Evolutionary conservation across 139 green algal species (phyloP).

Genomic region (Ettlia oleoabundans): DNA sequence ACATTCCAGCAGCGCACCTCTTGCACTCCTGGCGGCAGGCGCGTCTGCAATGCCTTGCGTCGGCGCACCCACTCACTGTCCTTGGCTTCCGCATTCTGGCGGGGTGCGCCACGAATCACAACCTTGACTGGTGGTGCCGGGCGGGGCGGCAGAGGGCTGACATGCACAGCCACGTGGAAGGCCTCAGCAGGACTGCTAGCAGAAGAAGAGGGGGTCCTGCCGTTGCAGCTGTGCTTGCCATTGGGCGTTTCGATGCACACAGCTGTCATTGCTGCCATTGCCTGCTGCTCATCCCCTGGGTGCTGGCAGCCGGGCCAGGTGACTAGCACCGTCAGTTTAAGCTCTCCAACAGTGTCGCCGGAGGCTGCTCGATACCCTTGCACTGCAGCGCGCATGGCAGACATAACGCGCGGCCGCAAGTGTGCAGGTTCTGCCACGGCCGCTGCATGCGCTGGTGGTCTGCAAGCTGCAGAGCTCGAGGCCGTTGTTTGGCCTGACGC

Average conservation of each 20-base stretch:
- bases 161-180: constrained; percentile 50
- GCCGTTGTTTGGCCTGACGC: no score
- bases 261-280: not conserved
- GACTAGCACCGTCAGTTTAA: constrained; percentile 60
- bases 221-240: no score
- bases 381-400: constrained; percentile 38
- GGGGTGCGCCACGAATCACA: constrained; percentile 51
- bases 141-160: constrained; percentile 43
- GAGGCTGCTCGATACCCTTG: constrained; percentile 12
- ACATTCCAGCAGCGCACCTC: constrained; percentile 31
- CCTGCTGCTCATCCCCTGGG: constrained; percentile 5
- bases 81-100: constrained; percentile 67
- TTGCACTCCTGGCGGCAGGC: constrained; percentile 41
- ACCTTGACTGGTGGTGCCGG: constrained; percentile 52
- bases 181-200: not conserved
- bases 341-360: constrained; percentile 25
- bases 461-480: not conserved
- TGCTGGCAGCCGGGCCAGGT: constrained; percentile 40
- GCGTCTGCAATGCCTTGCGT: constrained; percentile 47
- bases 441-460: no score
- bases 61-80: constrained; percentile 75
- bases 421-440: not conserved
- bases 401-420: constrained; percentile 35
- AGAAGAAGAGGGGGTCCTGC: not conserved
- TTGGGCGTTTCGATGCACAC: not conserved